Evolutionary conservation across 1,284 basidiomycete genomes (phyloP), one percentile per base, ranked within the genome.

Genomic region (Ceratobasidium sp.): DNA sequence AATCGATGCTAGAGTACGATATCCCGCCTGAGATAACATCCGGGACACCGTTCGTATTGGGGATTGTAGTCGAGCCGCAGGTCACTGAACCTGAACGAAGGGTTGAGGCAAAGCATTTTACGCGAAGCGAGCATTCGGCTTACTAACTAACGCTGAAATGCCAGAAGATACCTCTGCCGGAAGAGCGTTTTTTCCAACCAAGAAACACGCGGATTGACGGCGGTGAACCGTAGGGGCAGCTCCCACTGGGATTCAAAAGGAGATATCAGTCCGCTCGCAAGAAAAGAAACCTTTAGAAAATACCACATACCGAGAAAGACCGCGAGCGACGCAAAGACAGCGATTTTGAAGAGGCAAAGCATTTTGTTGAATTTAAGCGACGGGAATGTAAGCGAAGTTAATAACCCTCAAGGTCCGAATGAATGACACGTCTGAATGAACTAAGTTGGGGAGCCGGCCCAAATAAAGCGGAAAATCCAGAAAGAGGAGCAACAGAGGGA

Each of bases 11-110:
- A 12, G 69, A 64, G 77, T 78, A 78, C 15, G 76, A 78, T 46
- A 80, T 72, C 13, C 77, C 80, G 15, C 79, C 79, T 2, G 80
- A 81, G n/a, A 51, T 71, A 10, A 81, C 75, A 55, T 78, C 75
- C 13, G 80, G 80, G 18, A 81, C 79, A n/a, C 79, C 80, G 33
- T 69, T 28, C 56, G 71, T 69, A 42, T 49, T 56, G 60, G 46
- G 68, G 56, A 73, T 64, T 18, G n/a, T 55, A 20, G 28, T 46
- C 18, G 56, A 53, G 39, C 55, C 67, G 55, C 68, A 64, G 20
- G 68, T 64, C 12, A 70, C 61, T 10, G 26, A 18, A 28, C 49
- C 67, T 75, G 42, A 33, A 39, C 10, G 5, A 26, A n/a, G 71
- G 28, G 44, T 7, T 28, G 56, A 23, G 39, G 72, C 28, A 53